Evolutionary conservation across 805 yeast genomes (phyloP).

Genomic region (Spathaspora passalidarum): DNA sequence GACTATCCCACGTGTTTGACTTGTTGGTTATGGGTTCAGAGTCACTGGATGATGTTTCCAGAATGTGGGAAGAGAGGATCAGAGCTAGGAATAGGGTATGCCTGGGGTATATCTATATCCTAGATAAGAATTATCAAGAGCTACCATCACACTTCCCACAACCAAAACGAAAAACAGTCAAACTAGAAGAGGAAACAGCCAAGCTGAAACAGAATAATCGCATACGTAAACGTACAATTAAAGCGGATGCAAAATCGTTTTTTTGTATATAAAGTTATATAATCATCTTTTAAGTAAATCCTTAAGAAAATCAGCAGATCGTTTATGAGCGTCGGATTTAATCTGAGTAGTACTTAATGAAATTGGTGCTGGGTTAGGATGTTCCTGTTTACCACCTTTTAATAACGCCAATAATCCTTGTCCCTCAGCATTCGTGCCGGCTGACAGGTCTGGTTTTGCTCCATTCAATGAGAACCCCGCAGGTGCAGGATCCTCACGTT

Average conservation of each 20-base stretch:
- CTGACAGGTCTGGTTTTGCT: not conserved
- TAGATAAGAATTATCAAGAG: conserved; percentile 5
- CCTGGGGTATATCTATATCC: conserved; percentile 5
- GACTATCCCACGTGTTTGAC: not conserved
- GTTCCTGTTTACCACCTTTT: conserved; percentile 10
- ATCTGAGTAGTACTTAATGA: not conserved
- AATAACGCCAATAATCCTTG: conserved; percentile 20
- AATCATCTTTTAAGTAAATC: conserved; percentile 5
- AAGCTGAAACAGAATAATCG: not conserved
- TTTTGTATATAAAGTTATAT: conserved; percentile 6
- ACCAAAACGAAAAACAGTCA: not conserved
- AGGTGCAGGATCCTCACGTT: conserved; percentile 20
- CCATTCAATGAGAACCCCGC: conserved; percentile 13
- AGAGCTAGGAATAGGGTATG: not conserved
- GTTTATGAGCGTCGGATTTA: not conserved
- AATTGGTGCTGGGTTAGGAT: not conserved
- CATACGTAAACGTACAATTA: conserved; percentile 7
- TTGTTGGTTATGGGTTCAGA: not conserved
- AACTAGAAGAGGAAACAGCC: not conserved
- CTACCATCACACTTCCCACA: not conserved
- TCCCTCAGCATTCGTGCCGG: conserved; percentile 14
- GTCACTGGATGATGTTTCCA: not conserved
- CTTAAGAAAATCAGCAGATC: conserved; percentile 3
- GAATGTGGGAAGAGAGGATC: conserved; percentile 1
- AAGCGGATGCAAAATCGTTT: conserved; percentile 9